phyloP scores from a whole-genome alignment of 2,329 filamentous ascomycete genomes.

The Colletotrichum lentis region DNA sequence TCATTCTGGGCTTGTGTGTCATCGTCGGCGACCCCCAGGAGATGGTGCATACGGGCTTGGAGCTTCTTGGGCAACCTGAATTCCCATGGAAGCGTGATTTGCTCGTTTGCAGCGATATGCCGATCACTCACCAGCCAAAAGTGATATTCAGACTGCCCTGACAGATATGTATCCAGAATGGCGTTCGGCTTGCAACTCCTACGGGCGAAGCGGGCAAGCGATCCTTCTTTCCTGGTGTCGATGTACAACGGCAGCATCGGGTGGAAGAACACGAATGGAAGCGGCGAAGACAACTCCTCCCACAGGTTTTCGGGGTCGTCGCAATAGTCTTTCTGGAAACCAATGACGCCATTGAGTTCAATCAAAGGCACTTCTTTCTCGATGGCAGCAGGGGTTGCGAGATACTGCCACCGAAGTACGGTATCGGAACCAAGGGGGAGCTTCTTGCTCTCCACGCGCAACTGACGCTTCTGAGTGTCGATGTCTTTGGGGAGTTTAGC shows the following conservation, averaged over 20 bases:
- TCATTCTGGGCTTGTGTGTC: constrained; percentile 58
- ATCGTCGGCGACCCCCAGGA: constrained; percentile 70
- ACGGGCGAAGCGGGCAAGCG: constrained; percentile 84
- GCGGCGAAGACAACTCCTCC: constrained; percentile 69
- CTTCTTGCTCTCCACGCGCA: constrained; percentile 63
- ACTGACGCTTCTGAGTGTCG: constrained; percentile 53
- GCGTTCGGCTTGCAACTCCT: constrained; percentile 92
- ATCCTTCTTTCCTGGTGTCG: constrained; percentile 88
- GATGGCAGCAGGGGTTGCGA: constrained; percentile 62
- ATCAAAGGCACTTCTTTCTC: constrained; percentile 66
- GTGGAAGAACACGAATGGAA: constrained; percentile 87
- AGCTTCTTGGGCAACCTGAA: constrained; percentile 68
- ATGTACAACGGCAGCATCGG: constrained; percentile 90
- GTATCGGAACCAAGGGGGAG: constrained; percentile 57
- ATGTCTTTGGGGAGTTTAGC: constrained; percentile 57
- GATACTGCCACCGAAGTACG: constrained; percentile 74
- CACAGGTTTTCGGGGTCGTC: constrained; percentile 71
- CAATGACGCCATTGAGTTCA: constrained; percentile 81
- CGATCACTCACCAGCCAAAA: constrained; percentile 92
- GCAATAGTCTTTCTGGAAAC: constrained; percentile 77
- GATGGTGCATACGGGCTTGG: constrained; percentile 62
- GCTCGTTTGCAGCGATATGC: constrained; percentile 71
- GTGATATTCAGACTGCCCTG: constrained; percentile 80
- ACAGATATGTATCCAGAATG: constrained; percentile 85
- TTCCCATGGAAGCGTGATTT: constrained; percentile 73